phyloP scores from a whole-genome alignment of 805 yeast species.

The Saccharomyces jurei region DNA sequence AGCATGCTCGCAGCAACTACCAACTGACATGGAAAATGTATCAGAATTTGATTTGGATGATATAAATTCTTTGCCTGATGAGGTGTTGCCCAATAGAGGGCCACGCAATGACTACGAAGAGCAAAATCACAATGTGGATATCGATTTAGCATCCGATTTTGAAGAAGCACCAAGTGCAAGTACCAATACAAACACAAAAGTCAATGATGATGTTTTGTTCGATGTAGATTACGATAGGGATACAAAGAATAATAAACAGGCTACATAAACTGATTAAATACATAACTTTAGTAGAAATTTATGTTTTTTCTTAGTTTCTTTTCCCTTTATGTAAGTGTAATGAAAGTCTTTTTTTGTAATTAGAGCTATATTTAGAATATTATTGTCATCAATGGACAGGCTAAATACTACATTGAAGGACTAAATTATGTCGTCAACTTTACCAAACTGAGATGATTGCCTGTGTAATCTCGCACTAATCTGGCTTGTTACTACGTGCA shows the following conservation, averaged over 20 bases:
- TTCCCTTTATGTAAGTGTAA: not conserved
- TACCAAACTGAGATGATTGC: not conserved
- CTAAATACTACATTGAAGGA: not conserved
- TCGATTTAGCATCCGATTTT: not conserved
- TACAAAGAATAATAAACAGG: not conserved
- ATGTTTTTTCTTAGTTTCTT: not conserved
- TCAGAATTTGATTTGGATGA: conserved; percentile 61
- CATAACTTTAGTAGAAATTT: not conserved
- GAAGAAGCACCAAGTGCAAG: not conserved
- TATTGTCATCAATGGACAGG: not conserved
- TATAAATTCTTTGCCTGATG: conserved; percentile 37
- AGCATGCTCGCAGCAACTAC: conserved; percentile 88
- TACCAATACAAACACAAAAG: not conserved
- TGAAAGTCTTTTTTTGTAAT: not conserved
- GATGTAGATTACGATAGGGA: not conserved
- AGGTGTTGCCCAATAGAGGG: conserved; percentile 24
- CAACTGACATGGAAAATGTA: conserved; percentile 66
- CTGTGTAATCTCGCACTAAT: conserved; percentile 34
- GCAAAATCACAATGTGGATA: conserved; percentile 21
- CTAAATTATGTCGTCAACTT: not conserved
- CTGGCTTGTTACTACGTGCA: conserved; percentile 69
- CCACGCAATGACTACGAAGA: conserved; percentile 34
- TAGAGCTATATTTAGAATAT: not conserved
- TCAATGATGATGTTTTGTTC: not conserved
- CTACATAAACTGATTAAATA: not conserved